Percentiles rank a stretch among this genome's conserved stretches.
Conservation (phyloP, 2,329 filamentous ascomycete species). For the Emergomyces africanus region DNA sequence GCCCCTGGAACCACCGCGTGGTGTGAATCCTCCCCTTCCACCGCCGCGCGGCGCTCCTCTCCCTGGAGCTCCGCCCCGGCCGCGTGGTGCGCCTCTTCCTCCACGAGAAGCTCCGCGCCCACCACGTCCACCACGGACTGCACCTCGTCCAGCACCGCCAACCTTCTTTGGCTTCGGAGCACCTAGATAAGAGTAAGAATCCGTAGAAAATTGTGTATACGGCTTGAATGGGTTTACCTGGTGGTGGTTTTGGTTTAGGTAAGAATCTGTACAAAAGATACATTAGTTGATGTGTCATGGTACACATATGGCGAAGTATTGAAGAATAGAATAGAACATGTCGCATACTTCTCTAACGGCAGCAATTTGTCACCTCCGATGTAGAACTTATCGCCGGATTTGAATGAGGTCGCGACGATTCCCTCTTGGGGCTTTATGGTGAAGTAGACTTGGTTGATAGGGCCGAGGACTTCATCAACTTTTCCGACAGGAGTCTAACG, state of each 20-base stretch:
- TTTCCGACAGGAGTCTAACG: slow-evolving; percentile 73
- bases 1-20: slow-evolving; percentile 19
- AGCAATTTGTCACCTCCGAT: slow-evolving; percentile 90
- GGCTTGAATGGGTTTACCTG: slow-evolving; percentile 27
- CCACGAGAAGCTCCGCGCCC: slow-evolving; percentile 34
- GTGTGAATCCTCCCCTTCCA: slow-evolving; percentile 19
- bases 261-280: slow-evolving; percentile 49
- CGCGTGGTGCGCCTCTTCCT: slow-evolving; percentile 42
- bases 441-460: slow-evolving; percentile 97
- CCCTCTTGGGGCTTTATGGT: slow-evolving; percentile 95
- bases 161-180: slow-evolving; percentile 57
- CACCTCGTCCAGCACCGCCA: slow-evolving; percentile 45
- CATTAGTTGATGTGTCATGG: slow-evolving; percentile 12
- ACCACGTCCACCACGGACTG: slow-evolving; percentile 33
- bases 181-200: slow-evolving; percentile 34
- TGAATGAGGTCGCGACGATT: slow-evolving; percentile 90
- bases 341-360: slow-evolving; percentile 63
- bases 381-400: slow-evolving; percentile 93
- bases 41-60: slow-evolving; percentile 24
- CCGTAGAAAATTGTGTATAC: neutral
- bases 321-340: slow-evolving; percentile 1
- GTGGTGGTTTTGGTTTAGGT: slow-evolving; percentile 72
- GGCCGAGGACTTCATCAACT: slow-evolving; percentile 94
- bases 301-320: neutral
- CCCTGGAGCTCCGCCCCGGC: slow-evolving; percentile 37